Evolutionary conservation across 495 filamentous ascomycete genomes (phyloP).

Genomic region (Aspergillus coremiiformis): DNA sequence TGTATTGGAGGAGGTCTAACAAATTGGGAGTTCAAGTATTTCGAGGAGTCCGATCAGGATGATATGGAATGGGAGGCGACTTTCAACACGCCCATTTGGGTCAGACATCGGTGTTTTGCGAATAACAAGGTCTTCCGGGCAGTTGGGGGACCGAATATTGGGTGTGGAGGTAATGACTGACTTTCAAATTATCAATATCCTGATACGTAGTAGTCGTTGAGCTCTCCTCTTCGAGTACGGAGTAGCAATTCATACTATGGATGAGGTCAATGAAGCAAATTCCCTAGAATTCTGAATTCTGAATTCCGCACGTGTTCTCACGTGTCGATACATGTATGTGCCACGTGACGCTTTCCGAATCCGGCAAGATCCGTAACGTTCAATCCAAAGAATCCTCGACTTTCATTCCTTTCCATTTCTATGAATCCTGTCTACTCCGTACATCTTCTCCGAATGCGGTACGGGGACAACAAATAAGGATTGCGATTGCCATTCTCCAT

Average conservation of each 20-base stretch:
- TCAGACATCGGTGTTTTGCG: conserved; percentile 6
- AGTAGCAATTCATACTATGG: no score
- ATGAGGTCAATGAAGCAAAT: no score
- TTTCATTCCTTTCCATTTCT: not conserved
- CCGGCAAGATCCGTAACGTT: not conserved
- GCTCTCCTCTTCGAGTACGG: no score
- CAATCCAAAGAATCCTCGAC: not conserved
- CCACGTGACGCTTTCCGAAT: not conserved
- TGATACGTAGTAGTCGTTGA: no score
- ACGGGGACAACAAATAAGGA: no score
- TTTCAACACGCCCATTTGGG: conserved; percentile 10
- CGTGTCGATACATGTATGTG: no score
- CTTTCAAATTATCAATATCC: no score
- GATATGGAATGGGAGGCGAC: conserved; percentile 13
- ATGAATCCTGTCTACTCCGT: not conserved
- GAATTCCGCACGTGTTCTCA: no score
- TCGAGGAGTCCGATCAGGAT: conserved; percentile 6
- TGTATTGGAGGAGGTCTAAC: conserved; percentile 17
- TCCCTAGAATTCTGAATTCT: no score
- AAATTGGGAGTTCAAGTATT: conserved; percentile 15
- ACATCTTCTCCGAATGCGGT: no score
- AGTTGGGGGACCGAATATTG: not conserved
- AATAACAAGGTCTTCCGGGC: conserved; percentile 14
- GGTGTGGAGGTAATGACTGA: not conserved
- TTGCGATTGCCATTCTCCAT: not conserved